Evolutionary conservation across 2,329 filamentous ascomycete genomes (phyloP).

Genomic region (Ophiostoma novo-ulmi): DNA sequence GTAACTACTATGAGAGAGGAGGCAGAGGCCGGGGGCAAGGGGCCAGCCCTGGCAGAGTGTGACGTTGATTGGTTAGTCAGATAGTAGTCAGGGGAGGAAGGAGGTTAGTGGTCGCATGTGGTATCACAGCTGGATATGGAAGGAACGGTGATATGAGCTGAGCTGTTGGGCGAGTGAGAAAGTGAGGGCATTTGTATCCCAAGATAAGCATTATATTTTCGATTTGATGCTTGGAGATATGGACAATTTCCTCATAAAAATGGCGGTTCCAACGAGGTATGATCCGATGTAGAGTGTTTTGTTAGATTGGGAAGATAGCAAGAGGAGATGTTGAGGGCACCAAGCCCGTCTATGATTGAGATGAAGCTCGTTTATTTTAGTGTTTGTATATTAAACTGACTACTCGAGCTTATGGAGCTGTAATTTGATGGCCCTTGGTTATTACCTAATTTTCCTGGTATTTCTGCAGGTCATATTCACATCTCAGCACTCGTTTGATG

Average conservation of each 20-base stretch:
- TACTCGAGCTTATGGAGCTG: neutral
- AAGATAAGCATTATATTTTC: neutral
- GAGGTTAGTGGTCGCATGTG: neutral
- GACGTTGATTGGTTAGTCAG: slow-evolving; percentile 8
- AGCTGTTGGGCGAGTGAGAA: neutral
- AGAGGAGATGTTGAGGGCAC: neutral
- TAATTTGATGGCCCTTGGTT: neutral
- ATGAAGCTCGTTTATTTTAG: neutral
- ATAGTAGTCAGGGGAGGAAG: neutral
- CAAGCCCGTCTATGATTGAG: too few species aligned
- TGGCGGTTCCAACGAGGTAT: neutral
- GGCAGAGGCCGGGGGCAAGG: too few species aligned
- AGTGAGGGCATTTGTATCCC: neutral
- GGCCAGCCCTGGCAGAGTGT: neutral
- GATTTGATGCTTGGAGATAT: neutral
- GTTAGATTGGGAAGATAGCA: too few species aligned
- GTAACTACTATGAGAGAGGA: too few species aligned
- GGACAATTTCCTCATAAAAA: neutral
- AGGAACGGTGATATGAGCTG: slow-evolving; percentile 1
- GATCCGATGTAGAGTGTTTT: too few species aligned
- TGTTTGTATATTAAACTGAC: neutral
- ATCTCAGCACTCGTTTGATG: neutral
- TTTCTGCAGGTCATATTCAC: neutral
- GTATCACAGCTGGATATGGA: neutral
- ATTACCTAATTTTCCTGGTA: neutral